These are phyloP conservation scores for Boletus tomentosulus DNA, from an alignment of 768 basidiomycete genomes.

Conservation along the genomic window DNA sequence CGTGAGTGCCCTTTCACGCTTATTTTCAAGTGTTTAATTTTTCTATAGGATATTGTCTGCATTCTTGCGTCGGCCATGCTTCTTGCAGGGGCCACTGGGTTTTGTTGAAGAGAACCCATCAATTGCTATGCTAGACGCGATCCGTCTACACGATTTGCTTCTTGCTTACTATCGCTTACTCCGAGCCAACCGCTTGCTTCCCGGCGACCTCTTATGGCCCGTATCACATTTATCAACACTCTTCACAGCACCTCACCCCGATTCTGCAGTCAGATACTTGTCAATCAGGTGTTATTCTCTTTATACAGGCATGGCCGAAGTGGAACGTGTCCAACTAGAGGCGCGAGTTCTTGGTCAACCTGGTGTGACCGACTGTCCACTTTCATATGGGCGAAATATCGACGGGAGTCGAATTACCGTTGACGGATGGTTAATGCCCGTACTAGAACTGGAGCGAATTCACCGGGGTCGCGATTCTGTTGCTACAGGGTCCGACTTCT, in stretches of 20 bases:
- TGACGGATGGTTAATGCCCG: conserved; percentile 83
- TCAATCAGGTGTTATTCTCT: conserved; percentile 76
- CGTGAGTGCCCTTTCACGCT: conserved; percentile 42
- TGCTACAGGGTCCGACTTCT: conserved; percentile 44
- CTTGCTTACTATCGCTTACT: conserved; percentile 82
- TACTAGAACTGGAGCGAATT: conserved; percentile 63
- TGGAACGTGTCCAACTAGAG: conserved; percentile 65
- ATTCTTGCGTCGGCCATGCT: conserved; percentile 41
- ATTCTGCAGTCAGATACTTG: conserved; percentile 61
- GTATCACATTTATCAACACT: conserved; percentile 39
- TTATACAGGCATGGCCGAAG: conserved; percentile 76
- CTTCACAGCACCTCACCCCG: conserved; percentile 50
- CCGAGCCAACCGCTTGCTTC: conserved; percentile 66
- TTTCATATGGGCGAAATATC: conserved; percentile 50
- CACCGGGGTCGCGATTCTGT: conserved; percentile 46
- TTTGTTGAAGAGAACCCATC: conserved; percentile 34
- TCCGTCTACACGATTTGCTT: conserved; percentile 62
- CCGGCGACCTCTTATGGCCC: conserved; percentile 60
- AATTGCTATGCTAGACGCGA: conserved; percentile 32
- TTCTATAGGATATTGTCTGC: conserved; percentile 50
- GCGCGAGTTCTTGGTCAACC: conserved; percentile 54
- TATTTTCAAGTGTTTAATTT: conserved; percentile 1
- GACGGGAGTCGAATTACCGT: conserved; percentile 43
- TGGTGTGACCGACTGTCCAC: conserved; percentile 55
- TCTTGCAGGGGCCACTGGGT: conserved; percentile 53